phyloP scores from a whole-genome alignment of 2,329 filamentous ascomycete species.

The Colletotrichum lini region DNA sequence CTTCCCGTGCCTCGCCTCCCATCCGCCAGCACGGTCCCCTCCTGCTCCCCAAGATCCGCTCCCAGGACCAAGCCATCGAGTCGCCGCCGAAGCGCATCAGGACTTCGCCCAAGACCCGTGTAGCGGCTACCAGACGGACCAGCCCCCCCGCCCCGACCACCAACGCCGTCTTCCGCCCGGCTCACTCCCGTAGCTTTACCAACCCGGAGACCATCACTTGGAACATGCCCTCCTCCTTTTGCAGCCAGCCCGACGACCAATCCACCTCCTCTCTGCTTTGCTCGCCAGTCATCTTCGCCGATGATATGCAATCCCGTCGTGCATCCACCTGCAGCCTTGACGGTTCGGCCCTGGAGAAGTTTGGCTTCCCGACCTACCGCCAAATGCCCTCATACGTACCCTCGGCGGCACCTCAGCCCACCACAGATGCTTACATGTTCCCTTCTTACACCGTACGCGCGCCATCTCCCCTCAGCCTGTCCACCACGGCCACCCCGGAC shows the following conservation, averaged over 20 bases:
- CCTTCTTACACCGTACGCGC: conserved; percentile 62
- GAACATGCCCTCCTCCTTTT: conserved; percentile 51
- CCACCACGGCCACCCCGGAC: conserved; percentile 58
- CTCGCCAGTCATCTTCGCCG: conserved; percentile 73
- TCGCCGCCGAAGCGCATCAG: conserved; percentile 69
- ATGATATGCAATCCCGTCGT: conserved; percentile 67
- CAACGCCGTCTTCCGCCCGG: conserved; percentile 56
- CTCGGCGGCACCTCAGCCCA: conserved; percentile 47
- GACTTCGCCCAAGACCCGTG: conserved; percentile 63
- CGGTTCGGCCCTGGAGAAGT: conserved; percentile 75
- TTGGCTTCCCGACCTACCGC: conserved; percentile 88
- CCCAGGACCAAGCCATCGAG: conserved; percentile 84
- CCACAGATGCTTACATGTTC: conserved; percentile 63
- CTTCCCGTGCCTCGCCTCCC: conserved; percentile 75
- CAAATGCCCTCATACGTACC: conserved; percentile 74
- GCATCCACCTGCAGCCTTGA: conserved; percentile 79
- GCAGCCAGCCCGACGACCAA: conserved; percentile 46
- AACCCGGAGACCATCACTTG: conserved; percentile 70
- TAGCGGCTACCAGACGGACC: conserved; percentile 42
- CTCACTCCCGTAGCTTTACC: conserved; percentile 72
- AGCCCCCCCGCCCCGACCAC: conserved; percentile 40
- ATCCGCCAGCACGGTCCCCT: conserved; percentile 84
- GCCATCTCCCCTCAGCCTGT: conserved; percentile 58
- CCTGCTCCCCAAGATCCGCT: conserved; percentile 87
- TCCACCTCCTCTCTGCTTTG: conserved; percentile 69